A percentile compares a stretch with the other conserved stretches of the same genome.
Conservation (phyloP, 2,329 filamentous ascomycete species). For the Sarocladiaceae sp. region DNA sequence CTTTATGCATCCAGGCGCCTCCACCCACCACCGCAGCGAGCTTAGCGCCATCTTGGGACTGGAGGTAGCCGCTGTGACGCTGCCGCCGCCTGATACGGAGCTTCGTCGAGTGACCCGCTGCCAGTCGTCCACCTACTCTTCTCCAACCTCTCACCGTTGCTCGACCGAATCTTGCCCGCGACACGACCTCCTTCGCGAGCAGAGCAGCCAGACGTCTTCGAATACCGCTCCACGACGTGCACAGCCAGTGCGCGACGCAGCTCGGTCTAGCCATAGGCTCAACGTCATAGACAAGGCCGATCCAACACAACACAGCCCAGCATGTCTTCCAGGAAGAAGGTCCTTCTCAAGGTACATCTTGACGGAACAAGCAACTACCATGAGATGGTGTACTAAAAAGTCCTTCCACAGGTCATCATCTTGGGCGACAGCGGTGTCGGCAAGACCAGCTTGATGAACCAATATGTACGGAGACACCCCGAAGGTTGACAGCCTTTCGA, state of each 20-base stretch:
- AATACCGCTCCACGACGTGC: constrained; percentile 10
- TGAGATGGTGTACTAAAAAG: background rate
- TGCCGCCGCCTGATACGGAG: constrained; percentile 9
- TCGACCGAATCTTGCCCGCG: background rate
- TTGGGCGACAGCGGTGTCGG: constrained; percentile 97
- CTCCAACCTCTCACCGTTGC: background rate
- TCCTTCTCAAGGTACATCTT: constrained; percentile 69
- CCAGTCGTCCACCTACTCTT: background rate
- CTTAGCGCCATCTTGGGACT: no score
- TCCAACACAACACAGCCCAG: constrained; percentile 22
- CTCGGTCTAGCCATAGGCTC: no score
- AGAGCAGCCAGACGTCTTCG: no score
- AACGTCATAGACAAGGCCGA: constrained; percentile 24
- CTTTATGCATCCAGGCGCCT: constrained; percentile 4
- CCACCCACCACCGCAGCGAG: constrained; percentile 3
- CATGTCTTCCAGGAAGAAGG: constrained; percentile 84
- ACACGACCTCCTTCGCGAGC: background rate
- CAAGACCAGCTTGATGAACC: constrained; percentile 99
- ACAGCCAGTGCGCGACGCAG: no score
- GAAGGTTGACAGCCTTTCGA: constrained; percentile 10
- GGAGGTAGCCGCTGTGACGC: constrained; percentile 7
- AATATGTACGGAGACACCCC: constrained; percentile 73
- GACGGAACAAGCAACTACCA: background rate
- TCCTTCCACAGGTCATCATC: constrained; percentile 75
- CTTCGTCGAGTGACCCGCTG: constrained; percentile 6